phyloP scores from a whole-genome alignment of 257 asterid species.

The Primulina huaijiensis region DNA sequence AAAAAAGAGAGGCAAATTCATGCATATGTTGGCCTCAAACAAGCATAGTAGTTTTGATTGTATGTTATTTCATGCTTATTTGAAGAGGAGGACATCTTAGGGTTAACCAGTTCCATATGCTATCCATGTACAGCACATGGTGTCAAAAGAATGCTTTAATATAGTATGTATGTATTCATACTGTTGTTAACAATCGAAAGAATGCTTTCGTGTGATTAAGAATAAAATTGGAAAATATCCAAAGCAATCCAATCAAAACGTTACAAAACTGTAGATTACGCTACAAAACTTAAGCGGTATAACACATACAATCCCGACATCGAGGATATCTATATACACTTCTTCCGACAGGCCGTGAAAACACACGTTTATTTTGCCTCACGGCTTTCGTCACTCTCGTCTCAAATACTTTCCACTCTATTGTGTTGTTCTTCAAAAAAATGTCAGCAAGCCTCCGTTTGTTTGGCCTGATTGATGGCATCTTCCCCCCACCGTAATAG shows the following conservation, averaged over 20 bases:
- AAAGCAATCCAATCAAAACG: not conserved
- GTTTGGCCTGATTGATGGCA: slow-evolving; percentile 96
- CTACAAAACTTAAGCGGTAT: slow-evolving; percentile 30
- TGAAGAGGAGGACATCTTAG: too few relatives aligned
- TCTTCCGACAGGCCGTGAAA: slow-evolving; percentile 84
- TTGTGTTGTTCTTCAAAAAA: slow-evolving; percentile 77
- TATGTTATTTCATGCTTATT: too few relatives aligned
- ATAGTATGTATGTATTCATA: too few relatives aligned
- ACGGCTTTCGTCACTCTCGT: slow-evolving; percentile 87
- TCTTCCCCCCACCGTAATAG: slow-evolving; percentile 78
- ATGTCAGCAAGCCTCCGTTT: slow-evolving; percentile 94
- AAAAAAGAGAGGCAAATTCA: too few relatives aligned
- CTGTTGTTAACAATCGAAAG: not conserved
- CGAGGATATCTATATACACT: slow-evolving; percentile 94
- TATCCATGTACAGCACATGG: too few relatives aligned
- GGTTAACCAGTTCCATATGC: too few relatives aligned
- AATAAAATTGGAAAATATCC: slow-evolving; percentile 16
- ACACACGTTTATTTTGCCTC: slow-evolving; percentile 84
- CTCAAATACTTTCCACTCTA: slow-evolving; percentile 92
- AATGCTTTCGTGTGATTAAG: slow-evolving; percentile 20
- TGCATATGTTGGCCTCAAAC: too few relatives aligned
- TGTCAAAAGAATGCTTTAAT: too few relatives aligned
- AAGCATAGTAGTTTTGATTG: too few relatives aligned
- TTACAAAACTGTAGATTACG: slow-evolving; percentile 7
- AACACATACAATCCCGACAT: slow-evolving; percentile 83